These are phyloP conservation scores for Fusarium metavorans DNA, from an alignment of 2,329 filamentous ascomycete species.

Conservation along the genomic window DNA sequence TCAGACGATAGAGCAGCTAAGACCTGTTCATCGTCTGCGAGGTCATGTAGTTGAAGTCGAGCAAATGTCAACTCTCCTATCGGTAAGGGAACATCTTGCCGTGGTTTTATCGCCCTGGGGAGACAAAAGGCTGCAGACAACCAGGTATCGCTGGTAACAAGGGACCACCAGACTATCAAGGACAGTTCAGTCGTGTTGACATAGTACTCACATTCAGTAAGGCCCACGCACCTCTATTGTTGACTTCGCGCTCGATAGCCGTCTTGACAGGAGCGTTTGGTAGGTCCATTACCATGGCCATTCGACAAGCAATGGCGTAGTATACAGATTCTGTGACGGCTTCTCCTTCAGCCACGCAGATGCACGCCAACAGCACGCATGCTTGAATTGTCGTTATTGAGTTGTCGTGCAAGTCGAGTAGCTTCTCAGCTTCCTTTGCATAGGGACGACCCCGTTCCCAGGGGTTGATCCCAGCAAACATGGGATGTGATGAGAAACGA, in stretches of 20 bases:
- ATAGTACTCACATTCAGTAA: background rate
- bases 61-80: slow-evolving; percentile 47
- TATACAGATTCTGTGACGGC: slow-evolving; percentile 53
- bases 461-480: background rate
- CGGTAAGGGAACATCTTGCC: slow-evolving; percentile 46
- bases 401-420: slow-evolving; percentile 6
- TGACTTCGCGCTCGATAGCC: slow-evolving; percentile 51
- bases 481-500: slow-evolving; percentile 4
- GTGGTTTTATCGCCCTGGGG: slow-evolving; percentile 7
- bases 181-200: background rate
- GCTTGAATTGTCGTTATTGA: slow-evolving; percentile 49
- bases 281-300: slow-evolving; percentile 52
- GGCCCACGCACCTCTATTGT: slow-evolving; percentile 43
- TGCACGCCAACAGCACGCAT: slow-evolving; percentile 52
- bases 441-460: slow-evolving; percentile 6
- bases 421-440: slow-evolving; percentile 5
- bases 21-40: background rate
- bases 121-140: slow-evolving; percentile 36
- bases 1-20: background rate
- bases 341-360: slow-evolving; percentile 50
- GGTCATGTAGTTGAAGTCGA: background rate
- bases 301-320: slow-evolving; percentile 52
- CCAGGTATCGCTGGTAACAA: slow-evolving; percentile 39
- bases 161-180: slow-evolving; percentile 38
- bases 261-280: slow-evolving; percentile 46